phyloP scores from a whole-genome alignment of 2,329 filamentous ascomycete species.

The Colletotrichum liriopes region DNA sequence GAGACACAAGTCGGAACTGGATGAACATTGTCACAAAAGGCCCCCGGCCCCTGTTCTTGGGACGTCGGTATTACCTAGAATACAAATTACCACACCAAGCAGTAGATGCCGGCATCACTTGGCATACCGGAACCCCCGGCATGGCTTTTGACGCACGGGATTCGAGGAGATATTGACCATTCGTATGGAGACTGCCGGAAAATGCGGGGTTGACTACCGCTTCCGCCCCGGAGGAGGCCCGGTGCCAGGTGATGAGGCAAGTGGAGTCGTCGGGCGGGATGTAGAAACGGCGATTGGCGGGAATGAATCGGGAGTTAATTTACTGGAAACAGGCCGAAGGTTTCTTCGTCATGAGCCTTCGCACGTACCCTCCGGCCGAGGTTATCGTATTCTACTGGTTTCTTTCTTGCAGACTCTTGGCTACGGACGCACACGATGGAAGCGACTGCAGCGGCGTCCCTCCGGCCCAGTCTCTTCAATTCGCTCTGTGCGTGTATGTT shows the following conservation, averaged over 20 bases:
- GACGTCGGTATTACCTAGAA: not conserved
- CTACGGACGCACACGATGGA: not conserved
- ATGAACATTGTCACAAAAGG: not conserved
- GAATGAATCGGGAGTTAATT: slow-evolving; percentile 27
- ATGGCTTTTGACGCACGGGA: slow-evolving; percentile 1
- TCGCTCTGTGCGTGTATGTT: not conserved
- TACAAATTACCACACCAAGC: not conserved
- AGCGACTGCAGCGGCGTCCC: not conserved
- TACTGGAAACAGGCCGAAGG: not conserved
- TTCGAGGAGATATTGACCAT: slow-evolving; percentile 7
- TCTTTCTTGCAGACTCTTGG: not conserved
- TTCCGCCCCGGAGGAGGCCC: not conserved
- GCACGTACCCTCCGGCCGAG: not conserved
- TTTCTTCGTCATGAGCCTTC: not conserved
- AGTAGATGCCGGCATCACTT: slow-evolving; percentile 1
- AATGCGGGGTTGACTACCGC: slow-evolving; percentile 10
- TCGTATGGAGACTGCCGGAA: slow-evolving; percentile 9
- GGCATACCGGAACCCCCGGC: not conserved
- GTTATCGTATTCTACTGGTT: not conserved
- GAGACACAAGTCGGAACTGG: too few relatives aligned
- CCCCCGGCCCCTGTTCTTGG: not conserved
- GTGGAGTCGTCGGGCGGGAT: slow-evolving; percentile 15
- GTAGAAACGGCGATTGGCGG: slow-evolving; percentile 43
- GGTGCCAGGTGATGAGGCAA: not conserved
- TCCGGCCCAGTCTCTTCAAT: not conserved